Conservation (phyloP, 331 rosid genomes). For the Malus hybrid region DNA sequence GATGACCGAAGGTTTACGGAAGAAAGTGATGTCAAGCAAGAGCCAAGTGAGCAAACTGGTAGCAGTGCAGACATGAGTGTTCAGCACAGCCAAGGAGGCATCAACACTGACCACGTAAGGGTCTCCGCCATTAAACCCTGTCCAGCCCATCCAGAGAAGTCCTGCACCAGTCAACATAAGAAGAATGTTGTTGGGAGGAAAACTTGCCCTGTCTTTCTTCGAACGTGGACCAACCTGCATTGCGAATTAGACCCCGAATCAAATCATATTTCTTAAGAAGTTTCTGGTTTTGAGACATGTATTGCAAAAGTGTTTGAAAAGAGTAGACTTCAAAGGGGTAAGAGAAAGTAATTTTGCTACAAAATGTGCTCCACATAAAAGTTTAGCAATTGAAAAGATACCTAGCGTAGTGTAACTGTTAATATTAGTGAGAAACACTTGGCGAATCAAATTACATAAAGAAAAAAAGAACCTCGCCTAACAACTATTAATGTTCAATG, state of each 20-base stretch:
- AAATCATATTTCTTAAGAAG: neutral
- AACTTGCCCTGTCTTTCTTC: constrained; percentile 22
- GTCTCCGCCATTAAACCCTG: constrained; percentile 31
- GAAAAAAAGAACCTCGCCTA: too few relatives aligned
- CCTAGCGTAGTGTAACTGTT: neutral
- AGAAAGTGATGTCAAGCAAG: constrained; percentile 16
- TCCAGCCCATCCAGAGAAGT: constrained; percentile 32
- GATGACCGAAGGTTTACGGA: constrained; percentile 25
- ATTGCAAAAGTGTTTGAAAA: neutral
- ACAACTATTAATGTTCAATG: neutral
- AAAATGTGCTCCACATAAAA: neutral
- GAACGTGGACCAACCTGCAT: constrained; percentile 28
- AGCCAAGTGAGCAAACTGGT: constrained; percentile 30
- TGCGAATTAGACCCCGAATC: neutral
- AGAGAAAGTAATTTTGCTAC: neutral
- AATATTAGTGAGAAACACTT: neutral
- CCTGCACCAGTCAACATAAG: constrained; percentile 32
- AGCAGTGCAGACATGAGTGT: constrained; percentile 29
- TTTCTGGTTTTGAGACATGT: neutral
- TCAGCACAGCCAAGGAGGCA: constrained; percentile 29
- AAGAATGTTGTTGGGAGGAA: constrained; percentile 34
- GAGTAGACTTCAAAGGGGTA: neutral
- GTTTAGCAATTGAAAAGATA: neutral
- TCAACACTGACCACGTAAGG: constrained; percentile 22
- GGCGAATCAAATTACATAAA: neutral